These are phyloP conservation scores for Multifurca ochricompacta DNA, from an alignment of 768 basidiomycete species.

Conservation along the genomic window DNA sequence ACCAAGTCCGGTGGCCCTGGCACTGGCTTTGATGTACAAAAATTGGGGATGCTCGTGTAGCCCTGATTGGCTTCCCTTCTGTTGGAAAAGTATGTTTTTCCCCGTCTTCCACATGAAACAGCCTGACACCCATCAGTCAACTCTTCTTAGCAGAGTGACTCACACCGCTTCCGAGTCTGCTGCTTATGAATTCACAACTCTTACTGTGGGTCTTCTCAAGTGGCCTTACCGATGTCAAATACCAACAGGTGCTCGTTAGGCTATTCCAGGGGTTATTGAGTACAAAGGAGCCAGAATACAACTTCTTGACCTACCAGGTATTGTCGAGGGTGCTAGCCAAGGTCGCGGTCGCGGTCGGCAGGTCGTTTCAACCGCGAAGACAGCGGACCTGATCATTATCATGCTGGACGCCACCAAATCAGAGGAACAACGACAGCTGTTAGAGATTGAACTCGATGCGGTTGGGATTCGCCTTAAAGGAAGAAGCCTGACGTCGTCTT, in stretches of 20 bases:
- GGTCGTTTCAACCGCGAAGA: conserved; percentile 69
- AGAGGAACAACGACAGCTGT: conserved; percentile 78
- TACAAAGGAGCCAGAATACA: conserved; percentile 93
- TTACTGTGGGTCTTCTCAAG: conserved; percentile 47
- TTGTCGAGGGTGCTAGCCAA: conserved; percentile 89
- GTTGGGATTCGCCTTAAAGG: conserved; percentile 95
- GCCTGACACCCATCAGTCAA: conserved; percentile 49
- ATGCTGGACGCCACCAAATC: conserved; percentile 93
- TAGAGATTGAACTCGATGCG: conserved; percentile 92
- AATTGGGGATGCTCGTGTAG: conserved; percentile 81
- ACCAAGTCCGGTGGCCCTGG: conserved; percentile 76
- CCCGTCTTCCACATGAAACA: background rate
- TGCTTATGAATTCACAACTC: conserved; percentile 92
- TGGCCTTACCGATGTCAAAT: background rate
- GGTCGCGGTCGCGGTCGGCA: conserved; percentile 91
- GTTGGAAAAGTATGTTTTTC: conserved; percentile 72
- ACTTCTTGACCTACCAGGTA: conserved; percentile 90
- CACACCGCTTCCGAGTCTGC: conserved; percentile 85
- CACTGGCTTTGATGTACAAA: conserved; percentile 84
- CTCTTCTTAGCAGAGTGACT: conserved; percentile 84
- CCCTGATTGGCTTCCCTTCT: conserved; percentile 92
- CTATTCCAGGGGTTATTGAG: conserved; percentile 96
- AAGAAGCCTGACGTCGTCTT: conserved; percentile 89
- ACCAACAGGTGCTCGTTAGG: conserved; percentile 34
- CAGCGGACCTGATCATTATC: conserved; percentile 75